Evolutionary conservation across 164 flowering plant species (phyloP).

Genomic region (Houttuynia cordata): DNA sequence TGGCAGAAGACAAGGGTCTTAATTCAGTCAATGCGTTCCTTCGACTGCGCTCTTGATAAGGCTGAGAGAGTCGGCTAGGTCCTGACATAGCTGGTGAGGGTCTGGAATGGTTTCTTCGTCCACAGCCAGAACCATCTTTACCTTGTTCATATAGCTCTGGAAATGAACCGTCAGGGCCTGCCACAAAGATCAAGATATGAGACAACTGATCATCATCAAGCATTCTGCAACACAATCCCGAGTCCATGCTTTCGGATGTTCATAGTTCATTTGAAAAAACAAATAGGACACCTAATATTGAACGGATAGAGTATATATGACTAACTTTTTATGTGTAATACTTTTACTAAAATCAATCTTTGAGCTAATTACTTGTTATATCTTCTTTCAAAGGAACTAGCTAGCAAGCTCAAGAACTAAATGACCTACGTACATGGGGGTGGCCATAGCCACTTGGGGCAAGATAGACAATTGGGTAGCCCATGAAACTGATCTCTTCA

Average conservation of each 20-base stretch:
- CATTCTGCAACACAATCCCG: too few relatives aligned
- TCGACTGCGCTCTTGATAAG: constrained; percentile 27
- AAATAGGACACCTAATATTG: too few relatives aligned
- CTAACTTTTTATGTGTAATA: too few relatives aligned
- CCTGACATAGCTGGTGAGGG: constrained; percentile 45
- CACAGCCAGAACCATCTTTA: constrained; percentile 38
- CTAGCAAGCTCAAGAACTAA: too few relatives aligned
- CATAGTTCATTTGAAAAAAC: too few relatives aligned
- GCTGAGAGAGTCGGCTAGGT: constrained; percentile 38
- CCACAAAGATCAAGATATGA: not conserved
- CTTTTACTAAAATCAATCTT: too few relatives aligned
- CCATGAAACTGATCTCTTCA: constrained; percentile 47
- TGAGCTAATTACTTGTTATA: not conserved
- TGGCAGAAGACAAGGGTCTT: too few relatives aligned
- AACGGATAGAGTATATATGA: too few relatives aligned
- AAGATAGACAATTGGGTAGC: constrained; percentile 39
- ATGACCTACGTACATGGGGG: constrained; percentile 37
- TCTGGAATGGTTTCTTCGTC: constrained; percentile 45
- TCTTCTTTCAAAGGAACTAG: too few relatives aligned
- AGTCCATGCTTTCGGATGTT: too few relatives aligned
- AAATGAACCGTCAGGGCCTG: constrained; percentile 55
- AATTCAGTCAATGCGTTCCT: constrained; percentile 1
- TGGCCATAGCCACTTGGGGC: constrained; percentile 53
- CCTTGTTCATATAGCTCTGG: constrained; percentile 50
- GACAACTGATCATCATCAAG: too few relatives aligned